Evolutionary conservation across 371 early-diverging fungal genomes (phyloP).

Genomic region (Mortierella sp.): DNA sequence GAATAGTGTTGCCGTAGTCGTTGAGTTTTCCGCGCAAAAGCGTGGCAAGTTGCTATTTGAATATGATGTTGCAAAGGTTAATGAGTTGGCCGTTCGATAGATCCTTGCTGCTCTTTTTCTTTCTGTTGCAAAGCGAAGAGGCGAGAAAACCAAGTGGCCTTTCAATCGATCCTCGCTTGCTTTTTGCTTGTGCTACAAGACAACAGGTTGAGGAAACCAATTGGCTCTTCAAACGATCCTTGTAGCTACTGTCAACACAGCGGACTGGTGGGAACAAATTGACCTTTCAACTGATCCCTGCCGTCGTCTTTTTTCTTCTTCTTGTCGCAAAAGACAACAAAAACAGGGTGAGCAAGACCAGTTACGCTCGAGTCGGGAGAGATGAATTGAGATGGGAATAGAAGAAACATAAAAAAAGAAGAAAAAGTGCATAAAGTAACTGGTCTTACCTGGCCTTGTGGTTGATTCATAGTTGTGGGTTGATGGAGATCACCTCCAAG

Average conservation of each 20-base stretch:
- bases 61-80: too few species aligned
- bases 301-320: too few species aligned
- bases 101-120: background rate
- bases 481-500: constrained; percentile 46
- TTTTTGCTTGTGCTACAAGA: too few species aligned
- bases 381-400: background rate
- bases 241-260: too few species aligned
- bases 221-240: too few species aligned
- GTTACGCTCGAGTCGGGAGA: background rate
- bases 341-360: background rate
- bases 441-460: constrained; percentile 51
- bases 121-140: too few species aligned
- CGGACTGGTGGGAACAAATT: too few species aligned
- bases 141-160: background rate
- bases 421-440: constrained; percentile 10
- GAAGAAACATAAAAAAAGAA: too few species aligned
- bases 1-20: constrained; percentile 45
- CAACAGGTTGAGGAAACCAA: too few species aligned
- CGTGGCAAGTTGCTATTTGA: constrained; percentile 41
- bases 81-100: background rate
- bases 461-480: constrained; percentile 55
- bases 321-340: background rate
- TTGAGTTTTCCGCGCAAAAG: constrained; percentile 54
- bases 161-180: background rate
- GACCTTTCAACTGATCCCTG: too few species aligned